A percentile compares a stretch with the other conserved stretches of the same genome.
phyloP scores from a whole-genome alignment of 78 protist species.

The Blattamonas nauphoetae region DNA sequence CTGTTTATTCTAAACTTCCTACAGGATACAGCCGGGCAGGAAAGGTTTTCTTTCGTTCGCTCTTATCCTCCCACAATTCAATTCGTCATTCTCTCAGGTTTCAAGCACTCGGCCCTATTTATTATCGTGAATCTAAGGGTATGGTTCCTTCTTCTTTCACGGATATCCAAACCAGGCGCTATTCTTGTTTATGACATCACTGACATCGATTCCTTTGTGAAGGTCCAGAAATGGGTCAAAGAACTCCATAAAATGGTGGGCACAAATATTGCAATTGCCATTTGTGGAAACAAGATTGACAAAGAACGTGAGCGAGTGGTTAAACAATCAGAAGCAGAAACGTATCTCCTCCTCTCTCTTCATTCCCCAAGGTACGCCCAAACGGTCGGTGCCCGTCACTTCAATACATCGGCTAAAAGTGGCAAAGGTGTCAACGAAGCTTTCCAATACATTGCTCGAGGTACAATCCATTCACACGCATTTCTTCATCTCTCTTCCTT shows the following conservation, averaged over 20 bases:
- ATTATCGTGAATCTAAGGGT: constrained; percentile 28
- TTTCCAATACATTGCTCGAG: neutral
- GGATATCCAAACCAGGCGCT: constrained; percentile 13
- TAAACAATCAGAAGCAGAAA: neutral
- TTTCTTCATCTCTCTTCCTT: too few relatives aligned
- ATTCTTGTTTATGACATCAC: constrained; percentile 45
- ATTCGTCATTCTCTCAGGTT: neutral
- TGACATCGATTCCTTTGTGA: constrained; percentile 14
- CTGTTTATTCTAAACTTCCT: neutral
- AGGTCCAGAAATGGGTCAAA: constrained; percentile 28
- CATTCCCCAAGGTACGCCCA: neutral
- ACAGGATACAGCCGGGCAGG: constrained; percentile 45
- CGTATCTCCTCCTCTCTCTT: neutral
- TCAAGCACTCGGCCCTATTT: constrained; percentile 25
- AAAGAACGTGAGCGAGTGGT: constrained; percentile 7
- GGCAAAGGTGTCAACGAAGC: neutral
- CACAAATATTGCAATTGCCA: neutral
- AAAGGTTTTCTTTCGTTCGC: constrained; percentile 18
- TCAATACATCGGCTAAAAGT: neutral
- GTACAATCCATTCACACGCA: too few relatives aligned
- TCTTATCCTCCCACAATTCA: neutral
- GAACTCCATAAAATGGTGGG: constrained; percentile 23
- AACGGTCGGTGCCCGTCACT: neutral
- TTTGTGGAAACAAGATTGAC: constrained; percentile 28
- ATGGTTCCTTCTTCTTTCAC: neutral